Conservation (phyloP, 163 green algal genomes). For the Prototheca wickerhamii region DNA sequence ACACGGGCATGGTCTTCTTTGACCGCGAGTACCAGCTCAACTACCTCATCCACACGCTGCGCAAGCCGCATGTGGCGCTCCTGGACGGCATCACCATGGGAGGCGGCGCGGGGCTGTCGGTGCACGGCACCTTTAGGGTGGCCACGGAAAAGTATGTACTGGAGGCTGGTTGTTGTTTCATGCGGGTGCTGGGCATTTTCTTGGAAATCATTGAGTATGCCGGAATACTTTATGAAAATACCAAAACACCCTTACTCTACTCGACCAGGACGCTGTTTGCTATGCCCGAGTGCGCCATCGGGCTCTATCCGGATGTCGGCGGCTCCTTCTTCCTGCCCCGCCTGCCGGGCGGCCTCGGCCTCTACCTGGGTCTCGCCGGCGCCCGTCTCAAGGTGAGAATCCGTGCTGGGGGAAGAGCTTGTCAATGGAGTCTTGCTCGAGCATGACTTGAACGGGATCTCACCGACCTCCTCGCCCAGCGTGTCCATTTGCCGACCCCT, state of each 20-base stretch:
- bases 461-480: too few relatives aligned
- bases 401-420: background rate
- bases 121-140: slow-evolving; percentile 79
- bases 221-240: too few relatives aligned
- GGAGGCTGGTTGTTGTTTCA: background rate
- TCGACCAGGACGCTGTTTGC: slow-evolving; percentile 75
- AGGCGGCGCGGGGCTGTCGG: slow-evolving; percentile 77
- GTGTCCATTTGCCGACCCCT: too few relatives aligned
- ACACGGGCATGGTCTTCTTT: slow-evolving; percentile 57
- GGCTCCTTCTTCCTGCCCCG: slow-evolving; percentile 70
- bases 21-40: slow-evolving; percentile 71
- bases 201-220: background rate
- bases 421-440: background rate
- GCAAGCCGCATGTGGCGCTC: slow-evolving; percentile 68
- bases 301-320: slow-evolving; percentile 90
- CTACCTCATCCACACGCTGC: slow-evolving; percentile 51
- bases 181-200: background rate
- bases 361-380: slow-evolving; percentile 83
- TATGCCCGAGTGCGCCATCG: slow-evolving; percentile 96
- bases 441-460: too few relatives aligned
- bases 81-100: slow-evolving; percentile 92
- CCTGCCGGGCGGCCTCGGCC: slow-evolving; percentile 64
- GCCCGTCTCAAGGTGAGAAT: slow-evolving; percentile 59
- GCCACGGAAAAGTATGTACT: slow-evolving; percentile 89
- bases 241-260: background rate